phyloP scores from a whole-genome alignment of 148 eudicot genomes.

The Camellia granthamiana region DNA sequence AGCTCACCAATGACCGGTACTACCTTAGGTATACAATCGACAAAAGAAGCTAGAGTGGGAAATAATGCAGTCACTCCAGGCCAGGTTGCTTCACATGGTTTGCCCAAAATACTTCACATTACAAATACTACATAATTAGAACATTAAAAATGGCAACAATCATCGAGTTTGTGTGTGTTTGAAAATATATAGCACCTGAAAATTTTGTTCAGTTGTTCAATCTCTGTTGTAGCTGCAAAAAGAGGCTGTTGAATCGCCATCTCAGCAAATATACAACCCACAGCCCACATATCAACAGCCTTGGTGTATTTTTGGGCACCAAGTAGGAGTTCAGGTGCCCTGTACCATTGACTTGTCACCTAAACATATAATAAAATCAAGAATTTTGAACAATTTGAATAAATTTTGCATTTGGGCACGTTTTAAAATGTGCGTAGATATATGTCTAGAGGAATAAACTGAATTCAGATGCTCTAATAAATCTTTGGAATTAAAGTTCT shows the following conservation, averaged over 20 bases:
- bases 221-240: neutral
- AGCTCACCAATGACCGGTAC: too few species aligned
- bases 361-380: neutral
- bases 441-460: neutral
- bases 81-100: neutral
- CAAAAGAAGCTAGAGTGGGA: too few species aligned
- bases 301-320: neutral
- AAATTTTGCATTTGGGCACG: neutral
- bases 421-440: neutral
- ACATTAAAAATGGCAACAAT: neutral
- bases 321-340: neutral
- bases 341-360: neutral
- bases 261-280: neutral
- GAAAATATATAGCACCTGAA: neutral
- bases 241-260: neutral
- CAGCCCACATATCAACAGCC: neutral
- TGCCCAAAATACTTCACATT: neutral
- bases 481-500: neutral
- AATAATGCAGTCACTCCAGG: too few species aligned
- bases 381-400: neutral
- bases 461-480: neutral
- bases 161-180: neutral
- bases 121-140: neutral
- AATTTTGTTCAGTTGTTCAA: neutral
- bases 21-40: too few species aligned